phyloP scores from a whole-genome alignment of 2,329 filamentous ascomycete species.

The Xylariaceae sp. region DNA sequence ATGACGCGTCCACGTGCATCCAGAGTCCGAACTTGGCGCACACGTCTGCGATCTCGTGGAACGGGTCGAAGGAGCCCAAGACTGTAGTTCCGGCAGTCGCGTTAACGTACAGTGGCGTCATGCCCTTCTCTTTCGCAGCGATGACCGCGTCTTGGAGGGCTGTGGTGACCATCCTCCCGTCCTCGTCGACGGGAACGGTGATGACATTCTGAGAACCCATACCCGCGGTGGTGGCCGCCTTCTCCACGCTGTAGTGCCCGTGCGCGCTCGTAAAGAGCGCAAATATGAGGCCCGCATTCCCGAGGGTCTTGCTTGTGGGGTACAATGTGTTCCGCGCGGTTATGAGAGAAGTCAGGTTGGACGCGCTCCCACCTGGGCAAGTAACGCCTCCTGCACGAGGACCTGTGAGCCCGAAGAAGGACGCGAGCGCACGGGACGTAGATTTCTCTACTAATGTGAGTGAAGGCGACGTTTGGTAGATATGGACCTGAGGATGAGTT shows the following conservation, averaged over 20 bases:
- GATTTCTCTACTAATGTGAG: conserved; percentile 87
- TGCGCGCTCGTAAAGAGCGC: conserved; percentile 88
- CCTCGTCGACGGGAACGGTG: conserved; percentile 72
- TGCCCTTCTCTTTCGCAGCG: conserved; percentile 67
- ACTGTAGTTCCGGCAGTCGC: conserved; percentile 95
- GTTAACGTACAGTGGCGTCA: conserved; percentile 92
- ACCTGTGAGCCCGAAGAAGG: conserved; percentile 76
- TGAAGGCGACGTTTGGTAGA: conserved; percentile 91
- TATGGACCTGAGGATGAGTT: conserved; percentile 68
- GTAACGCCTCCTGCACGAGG: conserved; percentile 67
- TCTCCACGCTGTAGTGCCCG: conserved; percentile 94
- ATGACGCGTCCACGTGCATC: conserved; percentile 92
- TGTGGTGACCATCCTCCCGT: conserved; percentile 72
- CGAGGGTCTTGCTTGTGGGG: conserved; percentile 75
- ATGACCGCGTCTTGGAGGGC: conserved; percentile 68
- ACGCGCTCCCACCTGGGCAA: conserved; percentile 70
- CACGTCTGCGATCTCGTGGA: conserved; percentile 70
- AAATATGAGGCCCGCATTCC: conserved; percentile 70
- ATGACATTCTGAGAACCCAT: conserved; percentile 78
- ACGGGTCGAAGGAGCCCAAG: conserved; percentile 84
- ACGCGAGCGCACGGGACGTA: conserved; percentile 74
- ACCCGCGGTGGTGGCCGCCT: conserved; percentile 89
- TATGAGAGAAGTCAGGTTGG: conserved; percentile 73
- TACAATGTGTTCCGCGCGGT: conserved; percentile 85
- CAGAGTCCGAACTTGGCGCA: conserved; percentile 78